Evolutionary conservation across 306 rosid species (phyloP), one percentile per base, ranked within the genome.

Genomic region (Elaeagnus macrophylla): DNA sequence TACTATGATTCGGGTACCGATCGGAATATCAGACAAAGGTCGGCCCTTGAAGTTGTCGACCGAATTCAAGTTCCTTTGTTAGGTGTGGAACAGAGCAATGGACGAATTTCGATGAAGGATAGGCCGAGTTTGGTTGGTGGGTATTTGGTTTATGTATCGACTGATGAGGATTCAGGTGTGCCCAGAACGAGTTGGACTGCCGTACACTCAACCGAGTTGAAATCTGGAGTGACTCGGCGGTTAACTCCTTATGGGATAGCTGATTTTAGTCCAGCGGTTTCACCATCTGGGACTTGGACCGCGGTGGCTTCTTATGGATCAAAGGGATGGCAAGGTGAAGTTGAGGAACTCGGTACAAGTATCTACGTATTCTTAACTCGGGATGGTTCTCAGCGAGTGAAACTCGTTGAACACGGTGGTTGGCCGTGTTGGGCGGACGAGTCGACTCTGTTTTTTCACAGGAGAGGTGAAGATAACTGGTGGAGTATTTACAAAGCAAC

Each of bases 361-460:
- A 77, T 90, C 64, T 90, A 81, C 35, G 68, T 83, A 15, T 86
- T 81, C 67, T 59, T 64, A 10, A 86, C 97, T 59, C 71, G 71
- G 5, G 97, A 90, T 14, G 95, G 95, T 12, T 67, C 79, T 56
- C 72, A 51, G 0, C 77, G 95, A 60, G 69, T 77, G 14, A 90
- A 81, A 72, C 72, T 78, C 1, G 84, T 79, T 1, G 80, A 83
- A 2, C 94, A 83, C 70, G 95, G 94, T n/a, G 97, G 97, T 18
- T 90, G 97, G 97, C 95, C 97, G 3, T 9, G 73, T 11, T 90
- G 95, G 95, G 70, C 64, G 1, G 93, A 86, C 42, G 97, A 86
- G 35, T 79, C 78, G 1, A 90, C 84, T 5, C 37, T 90, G 36
- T 91, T 77, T 72, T 81, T 91, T 47, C 96, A 91, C 67, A 79